Evolutionary conservation across 202 grass and related monocot species (phyloP).

Genomic region (Elaeis oleifera): DNA sequence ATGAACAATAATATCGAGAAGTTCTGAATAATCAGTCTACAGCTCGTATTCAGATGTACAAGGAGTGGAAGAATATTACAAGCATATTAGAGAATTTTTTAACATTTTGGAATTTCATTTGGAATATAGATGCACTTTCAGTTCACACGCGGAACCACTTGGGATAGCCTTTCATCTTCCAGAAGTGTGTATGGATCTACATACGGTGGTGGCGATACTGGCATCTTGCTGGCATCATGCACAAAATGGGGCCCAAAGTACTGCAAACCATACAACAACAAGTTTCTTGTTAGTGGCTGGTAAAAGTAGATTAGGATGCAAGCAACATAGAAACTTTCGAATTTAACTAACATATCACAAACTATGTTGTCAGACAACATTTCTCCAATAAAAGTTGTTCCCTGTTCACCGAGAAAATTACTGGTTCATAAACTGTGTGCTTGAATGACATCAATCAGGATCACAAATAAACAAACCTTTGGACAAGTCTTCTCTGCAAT

Average conservation of each 20-base stretch:
- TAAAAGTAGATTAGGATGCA: not conserved
- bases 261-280: conserved; percentile 27
- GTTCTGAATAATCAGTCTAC: not conserved
- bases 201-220: conserved; percentile 20
- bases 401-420: too few species aligned
- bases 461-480: too few species aligned
- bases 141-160: conserved; percentile 5
- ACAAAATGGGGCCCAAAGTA: conserved; percentile 73
- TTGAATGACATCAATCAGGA: too few species aligned
- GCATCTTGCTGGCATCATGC: conserved; percentile 55
- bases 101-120: too few species aligned
- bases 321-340: too few species aligned
- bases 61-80: not conserved
- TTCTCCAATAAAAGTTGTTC: too few species aligned
- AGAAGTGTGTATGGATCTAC: conserved; percentile 22
- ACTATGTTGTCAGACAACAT: too few species aligned
- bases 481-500: too few species aligned
- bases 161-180: conserved; percentile 22
- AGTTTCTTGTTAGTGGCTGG: not conserved
- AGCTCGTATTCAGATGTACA: not conserved
- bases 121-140: not conserved
- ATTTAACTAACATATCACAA: too few species aligned
- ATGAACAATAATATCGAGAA: not conserved
- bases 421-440: too few species aligned
- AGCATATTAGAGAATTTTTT: not conserved